Evolutionary conservation across 129 eudicot species (phyloP), one percentile per base, ranked within the genome.

Genomic region (Mikania micrantha): DNA sequence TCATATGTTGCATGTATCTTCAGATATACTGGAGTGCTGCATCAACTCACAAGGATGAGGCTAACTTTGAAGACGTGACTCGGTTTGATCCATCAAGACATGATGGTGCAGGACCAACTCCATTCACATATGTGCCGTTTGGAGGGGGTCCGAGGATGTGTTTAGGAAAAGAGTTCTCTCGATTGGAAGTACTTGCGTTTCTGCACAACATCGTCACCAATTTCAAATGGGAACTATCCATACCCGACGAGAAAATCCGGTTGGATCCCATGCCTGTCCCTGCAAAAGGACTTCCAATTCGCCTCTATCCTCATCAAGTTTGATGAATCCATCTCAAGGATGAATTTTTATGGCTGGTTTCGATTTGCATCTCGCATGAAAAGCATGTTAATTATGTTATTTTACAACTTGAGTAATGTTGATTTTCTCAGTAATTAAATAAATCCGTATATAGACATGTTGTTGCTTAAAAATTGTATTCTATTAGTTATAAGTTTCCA

Each of bases 71-170:
- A 64, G 67, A 78, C 25, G 20, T 52, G 35, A 28, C 3, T 20
- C 64, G 35, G 2, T 84, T 84, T 52, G 85, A 84, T 71, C 80
- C 90, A 4, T 65, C 85, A 0, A 78, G 90, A 40, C 81, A 78
- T 67, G 84, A 84, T 31, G 86, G 79, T 13, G 40, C 62, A 12
- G 84, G 86, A 29, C 86, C 83, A 0, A 28, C 68, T 35, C 90
- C 86, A 2, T 78, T 8, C 66, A 21, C 90, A 0, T 84, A 25
- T 31, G 79, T 84, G 16, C 74, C 90, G 1, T 84, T 80, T 56
- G 90, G 90, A 22, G 90, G 90, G 36, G 90, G 90, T 12, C 82
- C 86, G 2, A 62, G 90, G 4, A 84, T 81, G 84, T 84, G 90
- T 73, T 34, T 81, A 53, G 90, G 90, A 49, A 84, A 74, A 78